Base-by-base conservation (phyloP, 2,329 filamentous ascomycete species). In the Mycosphaerella arachidis region DNA sequence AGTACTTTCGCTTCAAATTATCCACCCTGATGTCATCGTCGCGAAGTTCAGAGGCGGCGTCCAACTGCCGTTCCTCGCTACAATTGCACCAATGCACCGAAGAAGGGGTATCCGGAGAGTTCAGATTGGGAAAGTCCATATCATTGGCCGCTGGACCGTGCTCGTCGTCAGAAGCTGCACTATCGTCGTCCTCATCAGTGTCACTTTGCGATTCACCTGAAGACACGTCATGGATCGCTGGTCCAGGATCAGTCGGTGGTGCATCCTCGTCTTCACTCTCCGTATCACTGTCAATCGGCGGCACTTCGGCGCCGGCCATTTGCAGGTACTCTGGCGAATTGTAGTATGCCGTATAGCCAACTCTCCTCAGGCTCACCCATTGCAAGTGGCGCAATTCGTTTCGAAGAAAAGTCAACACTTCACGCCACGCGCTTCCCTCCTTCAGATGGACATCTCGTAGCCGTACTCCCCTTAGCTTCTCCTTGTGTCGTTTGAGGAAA, bases 381-480 rank as follows among this genome's bases (percentile, higher is more conserved):
- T 86, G 81, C 16, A 89, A 73, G 29, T 78, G 76, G 35, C 76
- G 74, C 78, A 87, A 82, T 53, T 85, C 79, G 8, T 80, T 74
- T 52, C 83, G 80, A 13, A 89, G 73, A 20, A 81, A 80, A 4
- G 73, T 70, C 0, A 88, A 77, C 0, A 89, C 79, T 57, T 87
- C 81, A 62, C 79, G 80, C 86, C 86, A 89, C 60, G 76, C 75
- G 58, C 82, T 83, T 1, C 81, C 83, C 6, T 84, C 79, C 57
- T 82, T 84, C 8, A 89, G 76, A 24, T 84, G 78, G n/a, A 89
- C 79, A 55, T 85, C 81, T 55, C 82, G 76, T 24, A 89, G 72
- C 20, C 86, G 77, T 20, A 89, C 73, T 3, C 85, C 85, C 45
- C 81, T 81, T 3, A 89, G 73, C 29, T 79, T 82, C 10, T 79